phyloP scores from a whole-genome alignment of 805 yeast species.

The Teunomyces gatunensis region DNA sequence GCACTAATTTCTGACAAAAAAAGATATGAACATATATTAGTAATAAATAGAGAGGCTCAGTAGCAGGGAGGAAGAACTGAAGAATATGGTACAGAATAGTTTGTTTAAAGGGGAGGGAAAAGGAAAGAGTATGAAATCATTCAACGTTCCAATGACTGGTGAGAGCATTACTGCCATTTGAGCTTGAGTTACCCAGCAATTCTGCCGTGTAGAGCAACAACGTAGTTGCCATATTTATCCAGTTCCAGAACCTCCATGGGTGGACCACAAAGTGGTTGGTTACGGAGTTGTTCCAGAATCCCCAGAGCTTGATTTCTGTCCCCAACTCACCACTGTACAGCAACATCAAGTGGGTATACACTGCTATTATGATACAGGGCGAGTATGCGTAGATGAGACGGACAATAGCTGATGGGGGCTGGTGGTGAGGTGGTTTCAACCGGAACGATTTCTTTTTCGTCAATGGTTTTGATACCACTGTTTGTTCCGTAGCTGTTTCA shows the following conservation, averaged over 20 bases:
- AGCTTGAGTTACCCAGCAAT: conserved; percentile 44
- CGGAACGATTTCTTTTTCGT: conserved; percentile 12
- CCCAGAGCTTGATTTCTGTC: conserved; percentile 60
- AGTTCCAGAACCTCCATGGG: conserved; percentile 97
- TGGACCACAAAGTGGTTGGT: conserved; percentile 36
- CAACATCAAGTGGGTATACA: conserved; percentile 90
- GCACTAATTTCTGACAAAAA: conserved; percentile 33
- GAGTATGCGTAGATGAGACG: conserved; percentile 78
- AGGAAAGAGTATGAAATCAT: conserved; percentile 11
- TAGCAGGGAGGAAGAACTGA: conserved; percentile 1
- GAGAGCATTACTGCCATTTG: conserved; percentile 31
- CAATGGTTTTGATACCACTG: background rate
- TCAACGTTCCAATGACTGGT: conserved; percentile 46
- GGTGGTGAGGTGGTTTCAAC: conserved; percentile 14
- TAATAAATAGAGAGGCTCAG: conserved; percentile 4
- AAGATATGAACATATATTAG: background rate
- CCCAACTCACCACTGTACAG: conserved; percentile 80
- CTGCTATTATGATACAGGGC: conserved; percentile 92
- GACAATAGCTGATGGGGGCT: conserved; percentile 40
- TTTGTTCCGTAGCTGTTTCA: background rate
- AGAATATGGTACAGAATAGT: conserved; percentile 3
- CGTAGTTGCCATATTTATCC: conserved; percentile 86
- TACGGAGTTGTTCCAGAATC: conserved; percentile 38
- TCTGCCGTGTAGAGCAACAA: conserved; percentile 79
- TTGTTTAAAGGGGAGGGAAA: background rate